Evolutionary conservation across 805 yeast species (phyloP), one percentile per base, ranked within the genome.

Genomic region (Lachancea dasiensis): DNA sequence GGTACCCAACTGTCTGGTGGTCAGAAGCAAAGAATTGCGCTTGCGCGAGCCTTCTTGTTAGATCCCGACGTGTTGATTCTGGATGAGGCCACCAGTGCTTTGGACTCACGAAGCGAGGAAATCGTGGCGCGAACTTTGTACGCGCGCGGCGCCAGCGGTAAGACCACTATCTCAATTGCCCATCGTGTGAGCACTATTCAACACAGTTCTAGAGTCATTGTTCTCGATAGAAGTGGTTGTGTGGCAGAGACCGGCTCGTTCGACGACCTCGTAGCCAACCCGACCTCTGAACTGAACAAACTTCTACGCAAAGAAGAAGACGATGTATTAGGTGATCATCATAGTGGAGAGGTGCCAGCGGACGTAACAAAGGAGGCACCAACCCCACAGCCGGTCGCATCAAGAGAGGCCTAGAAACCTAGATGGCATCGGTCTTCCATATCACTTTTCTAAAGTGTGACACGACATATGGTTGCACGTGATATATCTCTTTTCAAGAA

Each of bases 41-140:
- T 90, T 41, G 96, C 97, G 1, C 71, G 97, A 43, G 86, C 96
- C 0, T 69, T 90, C 36, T 69, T 90, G 36, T 68, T 84, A 36
- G 71, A 79, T 31, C 97, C 97, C 2, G 70, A 80, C 5, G 70
- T 90, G n/a, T 64, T 90, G 41, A 77, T 90, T 22, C 64, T 90
- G 41, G 97, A 90, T 58, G 97, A 90, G 58, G 95, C 97, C 10
- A 90, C 97, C 0, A 84, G 95, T 23, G 97, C 97, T 0, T 66
- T 90, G 36, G 97, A 90, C 55, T 77, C 94, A 9, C 84, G 83
- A 39, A 81, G 89, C 49, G 97, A 90, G 55, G 80, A 82, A 49
- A 75, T 85, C 3, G 94, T 90, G 27, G 85, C 86, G 56, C 73
- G 72, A 35, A 86, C 94, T 6, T 64, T 90, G 43, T 56, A 66